Evolutionary conservation across 495 filamentous ascomycete genomes (phyloP), one percentile per base, ranked within the genome.

Genomic region (Neurospora sp.): DNA sequence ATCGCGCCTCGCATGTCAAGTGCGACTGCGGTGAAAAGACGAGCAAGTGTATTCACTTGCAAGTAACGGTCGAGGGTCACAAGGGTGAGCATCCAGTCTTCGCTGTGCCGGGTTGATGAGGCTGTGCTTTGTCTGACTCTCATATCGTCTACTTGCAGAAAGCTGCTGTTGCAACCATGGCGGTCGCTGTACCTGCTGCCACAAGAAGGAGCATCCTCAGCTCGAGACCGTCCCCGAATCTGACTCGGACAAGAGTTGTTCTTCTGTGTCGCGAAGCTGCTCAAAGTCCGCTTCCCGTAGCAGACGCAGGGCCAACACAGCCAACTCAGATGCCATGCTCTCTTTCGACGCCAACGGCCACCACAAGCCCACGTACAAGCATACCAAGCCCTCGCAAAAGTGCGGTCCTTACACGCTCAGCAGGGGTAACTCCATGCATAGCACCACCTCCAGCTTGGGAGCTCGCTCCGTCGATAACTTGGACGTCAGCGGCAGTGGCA

Each of bases 21-120:
- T 99, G 96, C 86, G 95, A 98, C 82, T 99, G 96, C 84, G 94
- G 94, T 81, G 94, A 96, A 82, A 97, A 95, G 89, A 88, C 85
- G 79, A 90, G 86, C 86, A 93, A 87, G 81, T 93, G 92, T 83
- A 84, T 87, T 76, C 89, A 93, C 79, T 74, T 85, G 72, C 84
- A 85, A 73, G 82, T 84, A 70, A 81, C 80, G 45, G 79, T 86
- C 73, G 87, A 89, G 75, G 86, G 86, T 76, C 85, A 87, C 79
- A 84, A 83, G 80, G 85, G 85, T 86, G 82, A 86, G 85, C 81
- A 66, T 66, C 54, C 54, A 66, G 54, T 66, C 54, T 82, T 78
- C 78, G 75, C 74, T 77, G 71, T 71, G 83, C 79, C 77, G 73
- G 75, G 74, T 77, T 74, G 79, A 82, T 78, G 73, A 78, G 74